Conservation (phyloP, 495 filamentous ascomycete species). For the Penicillium steckii region DNA sequence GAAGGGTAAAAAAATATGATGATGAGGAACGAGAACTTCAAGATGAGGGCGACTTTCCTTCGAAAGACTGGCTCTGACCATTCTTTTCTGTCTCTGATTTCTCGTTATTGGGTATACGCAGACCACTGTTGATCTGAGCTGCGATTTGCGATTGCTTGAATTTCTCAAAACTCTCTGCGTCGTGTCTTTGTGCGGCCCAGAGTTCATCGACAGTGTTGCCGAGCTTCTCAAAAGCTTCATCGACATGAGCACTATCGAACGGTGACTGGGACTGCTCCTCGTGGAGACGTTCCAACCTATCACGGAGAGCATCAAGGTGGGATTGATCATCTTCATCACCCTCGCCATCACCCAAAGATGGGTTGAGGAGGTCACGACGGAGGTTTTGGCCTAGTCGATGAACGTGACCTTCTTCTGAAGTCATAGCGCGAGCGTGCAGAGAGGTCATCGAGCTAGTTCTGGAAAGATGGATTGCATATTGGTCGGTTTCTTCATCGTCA, state of each 20-base stretch:
- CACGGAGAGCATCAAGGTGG: constrained; percentile 56
- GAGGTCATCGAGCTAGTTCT: constrained; percentile 78
- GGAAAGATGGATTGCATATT: constrained; percentile 53
- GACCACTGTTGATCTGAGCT: constrained; percentile 57
- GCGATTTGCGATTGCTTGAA: constrained; percentile 69
- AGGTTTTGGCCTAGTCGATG: constrained; percentile 82
- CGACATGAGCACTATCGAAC: constrained; percentile 53
- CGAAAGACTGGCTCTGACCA: no score
- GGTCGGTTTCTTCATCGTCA: constrained; percentile 48
- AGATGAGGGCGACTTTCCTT: constrained; percentile 7
- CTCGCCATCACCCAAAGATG: constrained; percentile 32
- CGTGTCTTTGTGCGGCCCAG: constrained; percentile 50
- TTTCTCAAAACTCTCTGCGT: constrained; percentile 59
- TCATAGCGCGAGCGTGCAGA: constrained; percentile 72
- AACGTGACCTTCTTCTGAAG: constrained; percentile 85
- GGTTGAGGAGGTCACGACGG: constrained; percentile 63
- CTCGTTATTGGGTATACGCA: constrained; percentile 9
- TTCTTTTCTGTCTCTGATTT: constrained; percentile 4
- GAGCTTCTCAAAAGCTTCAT: constrained; percentile 60
- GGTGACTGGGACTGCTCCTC: constrained; percentile 54
- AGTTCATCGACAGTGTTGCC: constrained; percentile 54
- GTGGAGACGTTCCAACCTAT: constrained; percentile 63
- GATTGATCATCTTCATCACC: constrained; percentile 48
- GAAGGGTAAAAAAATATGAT: not conserved
- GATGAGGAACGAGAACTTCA: not conserved